A percentile compares a stretch with the other conserved stretches of the same genome.
Conservation (phyloP, 108 stramenopile species). For the Aurantiochytrium sp. region DNA sequence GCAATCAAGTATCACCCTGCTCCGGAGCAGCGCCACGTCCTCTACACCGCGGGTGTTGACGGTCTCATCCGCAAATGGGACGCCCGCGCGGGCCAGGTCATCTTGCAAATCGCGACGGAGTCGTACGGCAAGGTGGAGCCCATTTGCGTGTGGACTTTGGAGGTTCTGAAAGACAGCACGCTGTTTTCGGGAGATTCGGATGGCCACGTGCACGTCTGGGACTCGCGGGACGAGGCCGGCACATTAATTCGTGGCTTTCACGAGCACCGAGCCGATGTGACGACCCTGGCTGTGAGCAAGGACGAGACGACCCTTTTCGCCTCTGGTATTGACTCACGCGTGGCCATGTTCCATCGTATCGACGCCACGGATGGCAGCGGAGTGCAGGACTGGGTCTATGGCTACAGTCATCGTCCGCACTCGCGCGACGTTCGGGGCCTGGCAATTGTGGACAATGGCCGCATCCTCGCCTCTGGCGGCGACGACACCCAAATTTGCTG, state of each 20-base stretch:
- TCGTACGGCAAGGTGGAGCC: not conserved
- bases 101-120: not conserved
- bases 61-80: slow-evolving; percentile 14
- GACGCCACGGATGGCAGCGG: not conserved
- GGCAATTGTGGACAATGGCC: not conserved
- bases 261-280: slow-evolving; percentile 7
- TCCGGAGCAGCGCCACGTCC: not conserved
- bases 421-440: slow-evolving; percentile 11
- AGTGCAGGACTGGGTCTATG: not conserved
- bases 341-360: not conserved
- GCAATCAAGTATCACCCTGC: not conserved
- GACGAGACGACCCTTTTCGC: not conserved
- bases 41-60: not conserved
- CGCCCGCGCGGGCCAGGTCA: not conserved
- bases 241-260: not conserved
- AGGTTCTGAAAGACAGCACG: not conserved
- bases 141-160: slow-evolving; percentile 6
- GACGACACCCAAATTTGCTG: not conserved
- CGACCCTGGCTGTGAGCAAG: not conserved
- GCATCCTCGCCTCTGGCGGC: not conserved
- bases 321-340: slow-evolving; percentile 9
- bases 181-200: not conserved
- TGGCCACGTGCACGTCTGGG: slow-evolving; percentile 7
- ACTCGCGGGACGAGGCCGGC: not conserved
- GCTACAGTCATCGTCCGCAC: slow-evolving; percentile 8